These are phyloP conservation scores for Microbotryum violaceum DNA, from an alignment of 1,284 basidiomycete genomes.

Conservation along the genomic window DNA sequence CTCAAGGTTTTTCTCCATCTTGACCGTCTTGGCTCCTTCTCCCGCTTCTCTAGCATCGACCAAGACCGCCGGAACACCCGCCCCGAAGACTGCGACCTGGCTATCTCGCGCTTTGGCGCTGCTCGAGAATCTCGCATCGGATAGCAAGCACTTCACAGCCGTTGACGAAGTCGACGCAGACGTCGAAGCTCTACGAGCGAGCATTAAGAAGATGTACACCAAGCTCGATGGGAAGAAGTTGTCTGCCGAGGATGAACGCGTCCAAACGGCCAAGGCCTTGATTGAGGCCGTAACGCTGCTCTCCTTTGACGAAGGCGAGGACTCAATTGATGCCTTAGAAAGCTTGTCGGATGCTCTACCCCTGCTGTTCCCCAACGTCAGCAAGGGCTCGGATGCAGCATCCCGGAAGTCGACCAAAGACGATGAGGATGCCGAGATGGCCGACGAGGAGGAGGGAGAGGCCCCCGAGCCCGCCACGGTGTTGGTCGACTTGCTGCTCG, in stretches of 20 bases:
- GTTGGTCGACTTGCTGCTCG: constrained; percentile 79
- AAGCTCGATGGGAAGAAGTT: constrained; percentile 47
- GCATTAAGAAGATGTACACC: constrained; percentile 44
- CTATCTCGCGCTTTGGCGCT: constrained; percentile 58
- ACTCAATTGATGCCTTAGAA: constrained; percentile 56
- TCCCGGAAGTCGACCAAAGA: constrained; percentile 23
- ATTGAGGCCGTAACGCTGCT: constrained; percentile 53
- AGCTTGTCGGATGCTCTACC: constrained; percentile 42
- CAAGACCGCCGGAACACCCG: background rate
- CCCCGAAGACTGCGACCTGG: constrained; percentile 55
- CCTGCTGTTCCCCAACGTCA: constrained; percentile 37
- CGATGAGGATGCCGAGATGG: constrained; percentile 39
- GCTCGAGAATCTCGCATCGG: constrained; percentile 54
- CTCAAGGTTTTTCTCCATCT: constrained; percentile 60
- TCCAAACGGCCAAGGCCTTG: constrained; percentile 22
- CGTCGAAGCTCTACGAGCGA: constrained; percentile 46
- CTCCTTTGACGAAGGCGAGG: constrained; percentile 58
- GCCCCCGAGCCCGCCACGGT: constrained; percentile 64
- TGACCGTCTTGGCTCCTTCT: constrained; percentile 55
- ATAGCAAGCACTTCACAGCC: constrained; percentile 60
- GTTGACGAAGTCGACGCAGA: constrained; percentile 52
- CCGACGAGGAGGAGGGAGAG: constrained; percentile 39
- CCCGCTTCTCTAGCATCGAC: background rate
- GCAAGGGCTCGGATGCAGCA: background rate
- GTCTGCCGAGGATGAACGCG: constrained; percentile 14